phyloP scores from a whole-genome alignment of 2,329 filamentous ascomycete species.

The Diaporthe velutina region DNA sequence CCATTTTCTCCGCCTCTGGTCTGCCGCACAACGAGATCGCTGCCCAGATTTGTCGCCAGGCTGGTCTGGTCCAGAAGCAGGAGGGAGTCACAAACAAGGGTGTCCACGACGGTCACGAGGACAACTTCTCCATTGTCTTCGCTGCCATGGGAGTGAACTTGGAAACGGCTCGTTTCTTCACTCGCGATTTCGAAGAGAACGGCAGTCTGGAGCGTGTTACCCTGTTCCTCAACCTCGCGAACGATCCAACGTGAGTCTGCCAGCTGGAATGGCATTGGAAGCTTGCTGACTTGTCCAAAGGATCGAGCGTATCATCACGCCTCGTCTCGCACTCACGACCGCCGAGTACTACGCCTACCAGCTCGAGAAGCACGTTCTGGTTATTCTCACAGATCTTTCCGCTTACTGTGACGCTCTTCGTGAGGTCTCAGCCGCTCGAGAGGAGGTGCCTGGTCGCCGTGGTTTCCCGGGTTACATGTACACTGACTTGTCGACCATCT shows the following conservation, averaged over 20 bases:
- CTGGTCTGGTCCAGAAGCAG: conserved; percentile 85
- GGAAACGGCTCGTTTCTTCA: conserved; percentile 99
- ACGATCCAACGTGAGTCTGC: conserved; percentile 89
- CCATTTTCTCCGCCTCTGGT: conserved; percentile 98
- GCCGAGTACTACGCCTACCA: conserved; percentile 99
- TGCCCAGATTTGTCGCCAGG: conserved; percentile 98
- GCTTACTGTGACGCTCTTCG: conserved; percentile 99
- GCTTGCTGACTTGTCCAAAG: conserved; percentile 57
- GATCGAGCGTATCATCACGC: conserved; percentile 99
- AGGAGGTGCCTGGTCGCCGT: conserved; percentile 99
- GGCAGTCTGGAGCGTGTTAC: conserved; percentile 98
- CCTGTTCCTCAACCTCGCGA: conserved; percentile 98
- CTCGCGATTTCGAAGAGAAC: conserved; percentile 98
- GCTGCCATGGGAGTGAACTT: conserved; percentile 99
- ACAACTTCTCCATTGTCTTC: conserved; percentile 99
- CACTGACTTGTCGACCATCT: conserved; percentile 99
- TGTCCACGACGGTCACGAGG: conserved; percentile 95
- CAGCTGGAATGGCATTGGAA: background rate
- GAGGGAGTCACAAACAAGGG: conserved; percentile 85
- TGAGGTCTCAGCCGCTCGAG: conserved; percentile 96
- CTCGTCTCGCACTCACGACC: conserved; percentile 96
- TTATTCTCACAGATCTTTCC: conserved; percentile 97
- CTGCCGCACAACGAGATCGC: conserved; percentile 99
- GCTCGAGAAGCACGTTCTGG: conserved; percentile 98
- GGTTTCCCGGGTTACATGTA: conserved; percentile 99